Base-by-base conservation (phyloP, 352 stramenopile genomes). In the Globisporangium irregulare region DNA sequence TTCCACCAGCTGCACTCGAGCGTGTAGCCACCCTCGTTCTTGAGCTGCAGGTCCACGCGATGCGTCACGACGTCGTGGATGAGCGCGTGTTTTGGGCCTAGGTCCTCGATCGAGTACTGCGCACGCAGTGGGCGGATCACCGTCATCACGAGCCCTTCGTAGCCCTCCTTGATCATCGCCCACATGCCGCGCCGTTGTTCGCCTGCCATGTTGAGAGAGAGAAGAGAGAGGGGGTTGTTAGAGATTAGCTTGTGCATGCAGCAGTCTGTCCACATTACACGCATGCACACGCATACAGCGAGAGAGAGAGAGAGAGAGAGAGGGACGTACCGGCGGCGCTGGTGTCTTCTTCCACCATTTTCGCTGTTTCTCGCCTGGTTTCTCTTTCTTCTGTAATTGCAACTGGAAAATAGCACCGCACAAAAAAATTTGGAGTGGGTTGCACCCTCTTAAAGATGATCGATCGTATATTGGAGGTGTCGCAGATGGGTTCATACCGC, bases 1-100 rank as follows among this genome's bases (percentile, higher is more conserved):
- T 92, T 92, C 87, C 87, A 95, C 87, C 87, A 95, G 67, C 87
- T 95, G 75, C 87, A 95, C 65, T 95, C 82, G 74, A 94, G 78
- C 24, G 84, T 89, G 57, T 85, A 87, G 4, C 86, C 86, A 12
- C 76, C 86, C 22, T 75, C 70, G 43, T 94, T 94, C 75, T 89
- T 89, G 41, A 95, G 86, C 68, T 87, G 77, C 6, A 95, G 36
- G 60, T 95, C 87, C 25, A 84, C 64, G 25, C 87, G 85, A 20
- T 90, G 75, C 34, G 87, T 84, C n/a, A 82, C 75, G 3, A 89
- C 73, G 54, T 84, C 74, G 41, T 76, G 75, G 51, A 95, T 74
- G 57, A 91, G 68, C 32, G 78, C 63, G 51, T 76, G 77, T 68
- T 76, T 89, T 1, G 34, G 34, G 9, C 34, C 34, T 8, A 41